Percentiles rank a stretch among this genome's conserved stretches.
phyloP scores from a whole-genome alignment of 1,284 basidiomycete genomes.

The Ceratorhiza oryzae-sativae region DNA sequence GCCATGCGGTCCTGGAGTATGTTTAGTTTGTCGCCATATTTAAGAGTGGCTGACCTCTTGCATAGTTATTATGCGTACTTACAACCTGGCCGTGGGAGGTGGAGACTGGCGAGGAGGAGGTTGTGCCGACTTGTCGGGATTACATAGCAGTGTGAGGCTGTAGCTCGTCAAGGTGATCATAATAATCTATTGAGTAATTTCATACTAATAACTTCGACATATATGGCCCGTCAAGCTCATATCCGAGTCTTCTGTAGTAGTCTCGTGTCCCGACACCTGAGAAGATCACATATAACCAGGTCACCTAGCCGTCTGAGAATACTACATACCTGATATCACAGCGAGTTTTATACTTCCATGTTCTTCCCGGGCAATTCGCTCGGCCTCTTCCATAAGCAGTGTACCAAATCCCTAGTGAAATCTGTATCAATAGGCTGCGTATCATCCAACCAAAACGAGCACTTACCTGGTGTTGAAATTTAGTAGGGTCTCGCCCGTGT shows the following conservation, averaged over 20 bases:
- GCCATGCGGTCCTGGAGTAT: constrained; percentile 54
- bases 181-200: background rate
- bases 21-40: constrained; percentile 23
- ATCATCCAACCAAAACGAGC: background rate
- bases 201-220: constrained; percentile 82
- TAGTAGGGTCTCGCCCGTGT: constrained; percentile 96
- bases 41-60: background rate
- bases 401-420: constrained; percentile 87
- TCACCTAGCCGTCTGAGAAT: background rate
- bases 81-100: constrained; percentile 26
- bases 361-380: constrained; percentile 96
- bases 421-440: background rate
- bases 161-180: background rate
- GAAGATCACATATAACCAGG: constrained; percentile 10
- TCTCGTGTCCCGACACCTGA: constrained; percentile 90
- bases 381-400: constrained; percentile 98
- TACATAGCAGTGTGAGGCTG: background rate
- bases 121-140: background rate
- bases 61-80: constrained; percentile 6
- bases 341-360: constrained; percentile 94
- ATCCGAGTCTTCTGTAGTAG: constrained; percentile 93
- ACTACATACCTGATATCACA: constrained; percentile 84
- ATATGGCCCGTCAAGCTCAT: constrained; percentile 94
- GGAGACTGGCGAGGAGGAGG: background rate
- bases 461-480: constrained; percentile 90